Evolutionary conservation across 129 eudicot genomes (phyloP), one percentile per base, ranked within the genome.

Genomic region (Artemisia tridentata): DNA sequence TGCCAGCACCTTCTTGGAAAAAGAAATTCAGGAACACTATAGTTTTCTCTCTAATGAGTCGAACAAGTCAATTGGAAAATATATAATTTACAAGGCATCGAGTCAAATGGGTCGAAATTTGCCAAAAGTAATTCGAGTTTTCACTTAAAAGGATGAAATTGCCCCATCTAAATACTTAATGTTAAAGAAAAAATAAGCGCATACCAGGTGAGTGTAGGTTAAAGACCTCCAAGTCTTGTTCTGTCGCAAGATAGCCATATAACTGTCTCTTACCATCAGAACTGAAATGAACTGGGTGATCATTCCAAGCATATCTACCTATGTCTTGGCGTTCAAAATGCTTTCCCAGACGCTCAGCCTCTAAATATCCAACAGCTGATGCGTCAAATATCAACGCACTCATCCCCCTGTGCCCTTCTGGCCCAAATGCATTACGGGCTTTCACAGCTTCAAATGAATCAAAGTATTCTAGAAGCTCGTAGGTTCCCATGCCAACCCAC

Each of bases 401-500:
- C 75, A 95, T 85, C 58, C 97, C 99, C 7, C 88, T 87, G 56
- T 95, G 99, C 51, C 99, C 99, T 65, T 85, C 85, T 29, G 99
- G 97, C 43, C 99, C 99, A 67, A 87, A 95, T 4, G 97, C 86
- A 62, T 75, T 91, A 1, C 92, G 82, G 25, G 91, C 86, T 81
- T 69, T 95, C 34, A 73, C 80, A 0, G 97, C 86, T 68, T 85
- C 77, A 74, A 85, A 95, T 5, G 77, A 66, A 52, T 74, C 78
- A 69, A 95, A 95, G 49, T 82, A 85, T n/a, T 88, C 89, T 0
- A 85, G 88, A 67, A 95, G 96, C 81, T 95, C 99, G 11, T 83
- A 88, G 60, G 84, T 86, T 63, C 99, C 99, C 89, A 90, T 95
- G 45, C 99, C 99, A 66, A 81, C 9, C 97, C 99, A 95, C 99